Conservation (phyloP, 2,329 filamentous ascomycete species). For the Beauveria caledonica region DNA sequence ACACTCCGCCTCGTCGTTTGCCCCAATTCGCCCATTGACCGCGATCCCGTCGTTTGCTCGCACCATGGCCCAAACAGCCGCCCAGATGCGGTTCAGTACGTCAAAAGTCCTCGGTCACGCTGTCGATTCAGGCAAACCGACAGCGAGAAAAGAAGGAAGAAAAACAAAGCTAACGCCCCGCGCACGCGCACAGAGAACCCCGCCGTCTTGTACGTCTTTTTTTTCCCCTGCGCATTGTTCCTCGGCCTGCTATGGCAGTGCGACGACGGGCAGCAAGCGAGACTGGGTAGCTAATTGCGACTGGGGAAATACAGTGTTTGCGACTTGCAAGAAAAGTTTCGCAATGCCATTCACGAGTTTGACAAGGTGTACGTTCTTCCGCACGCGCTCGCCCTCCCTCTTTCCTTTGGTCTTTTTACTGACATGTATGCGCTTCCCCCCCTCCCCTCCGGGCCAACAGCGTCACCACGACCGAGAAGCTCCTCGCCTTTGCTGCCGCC, state of each 20-base stretch:
- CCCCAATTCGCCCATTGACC: not conserved
- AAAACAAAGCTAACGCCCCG: not conserved
- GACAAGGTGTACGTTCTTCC: constrained; percentile 57
- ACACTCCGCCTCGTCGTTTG: not conserved
- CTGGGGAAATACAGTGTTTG: constrained; percentile 56
- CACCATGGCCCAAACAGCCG: constrained; percentile 15
- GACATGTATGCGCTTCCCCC: not conserved
- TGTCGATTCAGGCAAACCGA: too few relatives aligned
- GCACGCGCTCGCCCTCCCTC: not conserved
- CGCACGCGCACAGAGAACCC: constrained; percentile 35
- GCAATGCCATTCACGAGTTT: constrained; percentile 74
- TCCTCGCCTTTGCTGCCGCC: constrained; percentile 55
- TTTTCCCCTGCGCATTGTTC: not conserved
- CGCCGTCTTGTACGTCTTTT: constrained; percentile 38
- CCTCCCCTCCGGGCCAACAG: constrained; percentile 36
- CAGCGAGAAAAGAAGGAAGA: too few relatives aligned
- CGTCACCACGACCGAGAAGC: constrained; percentile 58
- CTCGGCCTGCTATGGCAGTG: not conserved
- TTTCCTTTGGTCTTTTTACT: too few relatives aligned
- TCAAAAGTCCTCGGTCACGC: not conserved
- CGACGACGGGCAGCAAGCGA: not conserved
- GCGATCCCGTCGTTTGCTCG: not conserved
- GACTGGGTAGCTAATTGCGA: not conserved
- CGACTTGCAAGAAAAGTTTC: constrained; percentile 92
- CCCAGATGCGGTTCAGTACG: constrained; percentile 28